Evolutionary conservation across 2,329 filamentous ascomycete genomes (phyloP), one percentile per base, ranked within the genome.

Genomic region (Epichloe typhina): DNA sequence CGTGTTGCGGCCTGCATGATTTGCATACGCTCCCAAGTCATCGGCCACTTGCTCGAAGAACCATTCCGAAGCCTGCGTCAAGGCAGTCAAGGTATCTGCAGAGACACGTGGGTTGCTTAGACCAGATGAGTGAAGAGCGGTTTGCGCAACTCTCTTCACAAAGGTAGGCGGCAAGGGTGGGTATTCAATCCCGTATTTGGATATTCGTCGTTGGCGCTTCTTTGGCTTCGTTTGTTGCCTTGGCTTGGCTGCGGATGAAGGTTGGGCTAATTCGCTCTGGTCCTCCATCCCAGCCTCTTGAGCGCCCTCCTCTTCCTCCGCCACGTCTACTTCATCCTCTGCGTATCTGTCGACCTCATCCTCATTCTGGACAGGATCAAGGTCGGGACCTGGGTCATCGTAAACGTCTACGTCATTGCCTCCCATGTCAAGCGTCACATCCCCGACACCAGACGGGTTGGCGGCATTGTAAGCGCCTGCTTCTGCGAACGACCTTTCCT

Each of bases 1-100:
- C 3, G 82, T 88, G 66, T 86, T 93, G 35, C 89, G 79, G 35
- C 85, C 84, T 5, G 85, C 88, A 65, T 96, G 89, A 54, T 80
- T 75, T 17, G 89, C 85, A 64, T 90, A 95, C 2, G 82, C 83
- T 12, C 79, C 79, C 50, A 95, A 69, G 62, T 95, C 88, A 53
- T 89, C 85, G 46, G 86, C 82, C 2, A 86, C 72, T 65, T 95
- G 89, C 67, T 94, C 88, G 64, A 95, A 95, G 66, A 89, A 95
- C 84, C 88, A 93, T 54, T 94, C 87, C 3, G 86, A 86, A 1
- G 88, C 87, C 62, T 88, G 83, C 60, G 84, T 82, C 50, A 95
- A 80, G 4, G 84, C 83, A 33, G 78, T 76, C 38, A 95, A 69
- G 2, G 86, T 83, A 48, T 93, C 86, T 44, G 84, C 80, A 52